These are phyloP conservation scores for Diaporthe ampelina DNA, from an alignment of 2,329 filamentous ascomycete genomes.

Conservation along the genomic window DNA sequence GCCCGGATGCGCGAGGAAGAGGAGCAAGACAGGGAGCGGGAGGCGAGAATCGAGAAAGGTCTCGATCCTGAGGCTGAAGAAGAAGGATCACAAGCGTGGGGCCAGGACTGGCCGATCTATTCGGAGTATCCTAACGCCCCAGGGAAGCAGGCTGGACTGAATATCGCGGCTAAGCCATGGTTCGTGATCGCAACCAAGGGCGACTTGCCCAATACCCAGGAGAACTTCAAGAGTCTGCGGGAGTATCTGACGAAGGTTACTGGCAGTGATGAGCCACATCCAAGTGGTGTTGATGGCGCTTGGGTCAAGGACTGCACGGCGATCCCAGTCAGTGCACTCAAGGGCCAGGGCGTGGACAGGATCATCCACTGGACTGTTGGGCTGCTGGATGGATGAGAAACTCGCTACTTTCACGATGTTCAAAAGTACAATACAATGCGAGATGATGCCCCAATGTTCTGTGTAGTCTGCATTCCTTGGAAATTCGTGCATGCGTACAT, in stretches of 20 bases:
- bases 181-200: conserved; percentile 96
- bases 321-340: conserved; percentile 91
- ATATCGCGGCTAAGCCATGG: conserved; percentile 95
- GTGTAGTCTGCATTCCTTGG: not conserved
- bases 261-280: conserved; percentile 75
- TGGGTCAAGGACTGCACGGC: conserved; percentile 75
- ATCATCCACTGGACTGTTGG: conserved; percentile 81
- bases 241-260: conserved; percentile 78
- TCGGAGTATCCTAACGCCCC: conserved; percentile 49
- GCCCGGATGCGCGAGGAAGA: conserved; percentile 82
- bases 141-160: conserved; percentile 59
- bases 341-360: conserved; percentile 83
- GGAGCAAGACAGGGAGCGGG: conserved; percentile 75
- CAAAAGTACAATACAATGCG: not conserved
- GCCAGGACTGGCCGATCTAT: conserved; percentile 48
- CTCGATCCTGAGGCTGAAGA: conserved; percentile 60
- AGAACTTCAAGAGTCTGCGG: conserved; percentile 80
- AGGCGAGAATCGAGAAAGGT: conserved; percentile 69
- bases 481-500: not conserved
- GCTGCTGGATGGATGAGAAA: conserved; percentile 65
- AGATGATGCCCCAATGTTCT: not conserved
- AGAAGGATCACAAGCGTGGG: conserved; percentile 40
- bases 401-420: not conserved
- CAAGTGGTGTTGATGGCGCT: conserved; percentile 72
- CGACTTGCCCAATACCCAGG: conserved; percentile 82